Base-by-base conservation (phyloP, 192 early-diverging fungal genomes). In the Podila minutissima region DNA sequence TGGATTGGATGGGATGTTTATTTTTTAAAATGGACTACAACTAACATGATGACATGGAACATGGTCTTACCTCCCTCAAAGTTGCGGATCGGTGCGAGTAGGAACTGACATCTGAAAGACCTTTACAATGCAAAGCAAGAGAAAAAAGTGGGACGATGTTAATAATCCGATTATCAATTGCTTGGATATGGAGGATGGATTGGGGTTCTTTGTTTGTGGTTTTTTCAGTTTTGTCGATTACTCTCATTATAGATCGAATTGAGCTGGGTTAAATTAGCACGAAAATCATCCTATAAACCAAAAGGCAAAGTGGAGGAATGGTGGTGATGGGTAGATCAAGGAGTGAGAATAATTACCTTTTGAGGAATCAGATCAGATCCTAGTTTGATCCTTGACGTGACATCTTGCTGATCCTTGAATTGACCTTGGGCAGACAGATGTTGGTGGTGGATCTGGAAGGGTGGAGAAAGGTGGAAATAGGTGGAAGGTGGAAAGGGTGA, bases 211-310 rank as follows among this genome's bases (percentile, higher is more conserved):
- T 55, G 6, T 55, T 53, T 55, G 20, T 55, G 53, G 24, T 55
- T 55, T 55, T 11, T 26, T 55, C 53, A 55, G 53, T 55, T 24
- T 24, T 10, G 24, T 19, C 19, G 6, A n/a, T 55, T 55, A 55
- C 20, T 55, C 53, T 55, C 53, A 55, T 55, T 55, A 55, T 55
- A 55, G 53, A 55, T 55, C 53, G 53, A 55, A 55, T 55, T 55
- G 53, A 55, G 53, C 53, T 55, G 53, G 53, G 53, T 55, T 55
- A 55, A 55, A 55, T 55, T 55, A 55, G 53, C 53, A 55, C 3
- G 53, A 74, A 74, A 38, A 59, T 82, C 78, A 53, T 82, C 78
- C 72, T 82, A 58, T 46, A 46, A 32, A 59, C 48, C 17, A 61
- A 31, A n/a, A 50, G 13, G 32, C 8, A 62, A 26, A 48, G 28